Percentiles rank a stretch among this genome's conserved stretches.
These are phyloP conservation scores for Boeremia exigua DNA, from an alignment of 2,329 filamentous ascomycete species.

Conservation along the genomic window DNA sequence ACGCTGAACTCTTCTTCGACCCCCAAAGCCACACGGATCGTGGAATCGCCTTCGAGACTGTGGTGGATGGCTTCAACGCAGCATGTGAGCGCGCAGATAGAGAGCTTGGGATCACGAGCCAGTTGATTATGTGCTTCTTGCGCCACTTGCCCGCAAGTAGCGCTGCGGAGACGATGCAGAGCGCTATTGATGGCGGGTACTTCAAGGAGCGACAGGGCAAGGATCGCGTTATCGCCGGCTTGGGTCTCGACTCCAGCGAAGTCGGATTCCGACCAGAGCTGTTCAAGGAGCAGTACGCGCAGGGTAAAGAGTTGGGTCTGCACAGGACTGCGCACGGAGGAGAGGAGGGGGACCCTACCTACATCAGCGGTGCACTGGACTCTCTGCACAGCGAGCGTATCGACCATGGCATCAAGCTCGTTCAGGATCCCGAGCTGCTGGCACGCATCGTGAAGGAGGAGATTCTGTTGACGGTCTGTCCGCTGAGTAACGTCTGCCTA, in stretches of 20 bases:
- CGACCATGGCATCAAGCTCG: constrained; percentile 74
- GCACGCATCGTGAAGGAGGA: constrained; percentile 62
- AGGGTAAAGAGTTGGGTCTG: constrained; percentile 60
- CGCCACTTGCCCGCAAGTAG: constrained; percentile 69
- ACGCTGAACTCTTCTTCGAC: constrained; percentile 83
- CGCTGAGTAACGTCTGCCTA: constrained; percentile 74
- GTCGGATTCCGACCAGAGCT: constrained; percentile 53
- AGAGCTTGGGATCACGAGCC: constrained; percentile 69
- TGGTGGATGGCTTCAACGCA: constrained; percentile 67
- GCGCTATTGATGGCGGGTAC: constrained; percentile 51
- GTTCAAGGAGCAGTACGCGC: constrained; percentile 67
- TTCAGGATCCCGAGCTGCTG: constrained; percentile 66
- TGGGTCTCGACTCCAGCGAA: constrained; percentile 72
- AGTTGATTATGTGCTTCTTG: constrained; percentile 75
- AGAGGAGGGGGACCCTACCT: constrained; percentile 73
- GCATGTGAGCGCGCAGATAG: constrained; percentile 66
- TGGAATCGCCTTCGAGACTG: constrained; percentile 67
- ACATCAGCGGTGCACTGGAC: constrained; percentile 69
- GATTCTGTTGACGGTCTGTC: constrained; percentile 73
- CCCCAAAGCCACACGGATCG: constrained; percentile 74
- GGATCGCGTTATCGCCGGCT: constrained; percentile 60
- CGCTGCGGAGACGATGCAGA: constrained; percentile 48
- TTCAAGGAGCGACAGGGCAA: constrained; percentile 55
- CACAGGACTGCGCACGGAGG: constrained; percentile 76
- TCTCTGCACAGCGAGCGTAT: constrained; percentile 69